phyloP scores from a whole-genome alignment of 2,329 filamentous ascomycete species.

The Aspergillus latus region DNA sequence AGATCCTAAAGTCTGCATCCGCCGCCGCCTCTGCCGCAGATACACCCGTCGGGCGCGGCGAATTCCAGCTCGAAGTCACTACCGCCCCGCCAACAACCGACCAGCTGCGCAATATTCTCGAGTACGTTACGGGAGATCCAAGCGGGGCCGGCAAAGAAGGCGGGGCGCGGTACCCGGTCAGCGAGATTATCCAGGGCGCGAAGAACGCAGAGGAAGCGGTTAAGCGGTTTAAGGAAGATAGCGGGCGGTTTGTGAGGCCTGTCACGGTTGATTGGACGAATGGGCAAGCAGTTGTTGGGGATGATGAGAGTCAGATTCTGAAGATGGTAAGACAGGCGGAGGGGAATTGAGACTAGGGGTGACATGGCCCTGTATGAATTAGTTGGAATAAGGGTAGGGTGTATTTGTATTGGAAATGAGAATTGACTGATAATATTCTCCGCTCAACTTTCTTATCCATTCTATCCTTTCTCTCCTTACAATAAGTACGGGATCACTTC shows the following conservation, averaged over 20 bases:
- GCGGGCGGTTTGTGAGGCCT: constrained; percentile 67
- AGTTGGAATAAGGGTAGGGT: background rate
- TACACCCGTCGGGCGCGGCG: constrained; percentile 67
- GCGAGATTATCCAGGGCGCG: constrained; percentile 73
- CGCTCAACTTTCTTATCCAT: background rate
- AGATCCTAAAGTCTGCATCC: constrained; percentile 76
- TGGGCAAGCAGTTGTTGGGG: constrained; percentile 73
- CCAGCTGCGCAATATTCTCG: constrained; percentile 79
- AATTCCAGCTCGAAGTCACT: constrained; percentile 85
- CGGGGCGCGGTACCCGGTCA: constrained; percentile 61
- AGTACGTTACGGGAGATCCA: constrained; percentile 54
- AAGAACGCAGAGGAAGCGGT: constrained; percentile 73
- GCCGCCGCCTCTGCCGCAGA: constrained; percentile 73
- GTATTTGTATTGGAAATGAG: background rate
- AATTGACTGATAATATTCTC: background rate
- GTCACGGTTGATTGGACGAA: constrained; percentile 92
- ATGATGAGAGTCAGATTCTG: constrained; percentile 84
- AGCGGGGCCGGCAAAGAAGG: constrained; percentile 61
- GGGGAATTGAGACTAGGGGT: background rate
- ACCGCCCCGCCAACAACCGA: constrained; percentile 76
- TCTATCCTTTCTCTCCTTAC: too few relatives aligned
- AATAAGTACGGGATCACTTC: too few relatives aligned
- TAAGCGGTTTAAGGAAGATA: constrained; percentile 70
- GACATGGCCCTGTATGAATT: constrained; percentile 15
- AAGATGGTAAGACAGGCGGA: constrained; percentile 65